Evolutionary conservation across 129 eudicot genomes (phyloP).

Genomic region (Smallanthus sonchifolius): DNA sequence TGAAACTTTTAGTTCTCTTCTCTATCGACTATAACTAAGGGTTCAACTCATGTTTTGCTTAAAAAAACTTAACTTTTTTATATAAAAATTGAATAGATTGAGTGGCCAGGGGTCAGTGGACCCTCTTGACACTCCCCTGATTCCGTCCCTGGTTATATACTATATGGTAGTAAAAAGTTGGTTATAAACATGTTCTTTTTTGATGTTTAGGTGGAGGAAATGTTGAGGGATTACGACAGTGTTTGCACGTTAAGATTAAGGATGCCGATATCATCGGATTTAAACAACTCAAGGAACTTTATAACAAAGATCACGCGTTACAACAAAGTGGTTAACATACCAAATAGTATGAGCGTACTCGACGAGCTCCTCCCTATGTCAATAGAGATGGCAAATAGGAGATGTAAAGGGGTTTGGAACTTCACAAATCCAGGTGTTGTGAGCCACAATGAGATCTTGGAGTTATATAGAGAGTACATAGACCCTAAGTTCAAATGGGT

Average conservation of each 20-base stretch:
- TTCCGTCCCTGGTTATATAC: too few relatives aligned
- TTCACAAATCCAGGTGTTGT: constrained; percentile 44
- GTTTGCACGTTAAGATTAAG: constrained; percentile 35
- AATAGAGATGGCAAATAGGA: constrained; percentile 41
- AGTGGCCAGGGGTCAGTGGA: too few relatives aligned
- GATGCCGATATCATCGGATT: constrained; percentile 42
- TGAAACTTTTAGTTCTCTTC: too few relatives aligned
- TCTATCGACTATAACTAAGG: too few relatives aligned
- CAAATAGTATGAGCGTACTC: constrained; percentile 33
- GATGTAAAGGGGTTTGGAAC: constrained; percentile 42
- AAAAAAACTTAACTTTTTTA: too few relatives aligned
- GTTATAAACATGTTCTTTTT: constrained; percentile 2
- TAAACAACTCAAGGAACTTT: constrained; percentile 35
- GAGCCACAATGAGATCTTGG: constrained; percentile 44
- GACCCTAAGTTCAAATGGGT: constrained; percentile 35
- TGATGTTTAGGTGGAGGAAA: constrained; percentile 34
- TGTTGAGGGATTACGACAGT: constrained; percentile 30
- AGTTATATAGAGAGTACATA: constrained; percentile 29
- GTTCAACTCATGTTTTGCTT: too few relatives aligned
- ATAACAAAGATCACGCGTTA: constrained; percentile 40
- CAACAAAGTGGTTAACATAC: constrained; percentile 44
- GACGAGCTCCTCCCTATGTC: constrained; percentile 40
- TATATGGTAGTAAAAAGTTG: not conserved
- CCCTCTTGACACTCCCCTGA: too few relatives aligned
- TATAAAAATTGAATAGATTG: too few relatives aligned